Evolutionary conservation across 1,284 basidiomycete species (phyloP), one percentile per base, ranked within the genome.

Genomic region (Cutaneotrichosporon dermatis): DNA sequence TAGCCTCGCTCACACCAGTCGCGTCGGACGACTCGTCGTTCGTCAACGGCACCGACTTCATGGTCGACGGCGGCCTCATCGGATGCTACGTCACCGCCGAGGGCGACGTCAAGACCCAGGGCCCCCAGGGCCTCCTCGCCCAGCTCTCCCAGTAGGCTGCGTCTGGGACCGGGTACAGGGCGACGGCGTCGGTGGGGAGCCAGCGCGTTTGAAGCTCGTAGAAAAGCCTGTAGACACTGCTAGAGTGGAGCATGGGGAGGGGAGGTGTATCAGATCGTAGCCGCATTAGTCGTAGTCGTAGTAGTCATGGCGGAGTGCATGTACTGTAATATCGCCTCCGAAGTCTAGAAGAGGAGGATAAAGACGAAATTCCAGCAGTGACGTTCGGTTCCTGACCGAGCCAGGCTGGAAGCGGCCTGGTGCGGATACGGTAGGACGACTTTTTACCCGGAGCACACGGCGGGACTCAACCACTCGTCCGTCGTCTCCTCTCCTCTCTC

Each of bases 1-100:
- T 25, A 25, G 25, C 25, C 25, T 25, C 25, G 25, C 34, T 33
- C 11, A 40, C 15, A 15, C 8, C 60, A 79, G 77, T 80, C 42
- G 82, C 80, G 2, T 79, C 79, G 16, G 79, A 81, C 63, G 80
- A 81, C 61, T 79, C 76, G 25, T 78, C 75, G 25, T 80, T 79
- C 68, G 74, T 80, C 63, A 80, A 95, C 86, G 92, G 91, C 42
- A 88, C 86, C 46, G 93, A 96, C 78, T 92, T 96, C 81, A 86
- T 87, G 72, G 92, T 97, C 54, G 93, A 96, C 69, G 93, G 93
- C 51, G 93, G 93, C 51, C 82, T 96, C 64, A 85, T 88, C 53
- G 87, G 86, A 5, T 92, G 90, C 71, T 96, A 96, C 76, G 92
- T 96, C 55, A 73, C 72, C n/a, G 58, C 73, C 55, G 69, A 71